A percentile compares a stretch with the other conserved stretches of the same genome.
phyloP scores from a whole-genome alignment of 345 rosid species.

The Citrus reticulata region DNA sequence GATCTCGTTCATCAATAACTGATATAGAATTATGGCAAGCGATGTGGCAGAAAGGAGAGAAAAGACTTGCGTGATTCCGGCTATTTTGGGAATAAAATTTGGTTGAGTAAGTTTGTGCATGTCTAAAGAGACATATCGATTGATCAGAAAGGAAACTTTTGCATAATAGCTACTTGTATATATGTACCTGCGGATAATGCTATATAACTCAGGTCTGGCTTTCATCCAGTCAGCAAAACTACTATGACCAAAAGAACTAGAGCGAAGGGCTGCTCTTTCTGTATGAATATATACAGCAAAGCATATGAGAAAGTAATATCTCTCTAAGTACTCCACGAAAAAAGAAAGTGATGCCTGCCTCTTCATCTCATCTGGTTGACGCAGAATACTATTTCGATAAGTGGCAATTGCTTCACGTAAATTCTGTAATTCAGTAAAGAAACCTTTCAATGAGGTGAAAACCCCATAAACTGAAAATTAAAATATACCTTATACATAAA shows the following conservation, averaged over 20 bases:
- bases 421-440: conserved; percentile 56
- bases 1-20: neutral
- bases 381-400: conserved; percentile 86
- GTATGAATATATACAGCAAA: conserved; percentile 95
- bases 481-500: neutral
- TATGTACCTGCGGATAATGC: conserved; percentile 87
- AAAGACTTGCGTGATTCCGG: neutral
- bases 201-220: conserved; percentile 96
- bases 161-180: neutral
- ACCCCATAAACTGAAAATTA: neutral
- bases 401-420: conserved; percentile 92
- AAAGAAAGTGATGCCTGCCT: conserved; percentile 91
- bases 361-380: conserved; percentile 97
- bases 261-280: conserved; percentile 78
- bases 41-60: neutral
- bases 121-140: neutral
- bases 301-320: conserved; percentile 98
- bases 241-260: conserved; percentile 68
- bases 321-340: conserved; percentile 95
- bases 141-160: neutral
- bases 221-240: conserved; percentile 98
- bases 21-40: neutral
- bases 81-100: neutral
- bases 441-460: conserved; percentile 1
- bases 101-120: neutral